Base-by-base conservation (phyloP, 176 grass and related monocot genomes). In the Carex myosuroides region DNA sequence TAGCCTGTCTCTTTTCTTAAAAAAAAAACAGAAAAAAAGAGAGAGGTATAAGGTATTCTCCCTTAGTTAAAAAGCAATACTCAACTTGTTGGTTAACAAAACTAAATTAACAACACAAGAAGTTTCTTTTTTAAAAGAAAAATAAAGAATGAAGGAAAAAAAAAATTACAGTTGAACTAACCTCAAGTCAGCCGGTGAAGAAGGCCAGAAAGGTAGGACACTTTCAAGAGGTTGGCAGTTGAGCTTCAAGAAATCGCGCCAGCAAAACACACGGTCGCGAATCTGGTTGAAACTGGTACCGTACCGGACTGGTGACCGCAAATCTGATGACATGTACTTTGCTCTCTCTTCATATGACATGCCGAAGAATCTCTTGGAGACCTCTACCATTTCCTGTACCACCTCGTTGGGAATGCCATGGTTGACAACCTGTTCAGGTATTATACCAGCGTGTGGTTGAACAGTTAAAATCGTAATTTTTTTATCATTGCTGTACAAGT, bases 211-310 rank as follows among this genome's bases (percentile, higher is more conserved):
- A 2, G 84, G 81, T 0, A 80, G 80, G 9, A 87, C 67, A 6
- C 16, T 57, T 3, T 13, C 11, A 11, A 87, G 57, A 22, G 91
- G 87, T 8, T 87, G 83, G 89, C 91, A 95, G 60, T 44, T 91
- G 81, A 99, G 88, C 89, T 99, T 99, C 58, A 99, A 86, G 73
- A 99, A 99, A 86, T 99, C 93, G 1, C 93, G 89, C 96, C 96
- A 99, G 70, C 81, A 99, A 16, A 99, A 91, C 10, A 99, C 93
- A 21, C 74, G 61, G 85, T 99, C 96, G 37, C 85, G 88, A 21
- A 82, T 87, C 93, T 95, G 93, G 88, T 99, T 99, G 91, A 95
- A 99, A 86, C 96, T 99, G n/a, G 96, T 99, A 48, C 96, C 96
- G 85, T 93, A 95, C 20, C 93, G 37, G 26, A 99, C 93, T 1